Evolutionary conservation across 306 rosid species (phyloP), one percentile per base, ranked within the genome.

Genomic region (Carpinus fangiana): DNA sequence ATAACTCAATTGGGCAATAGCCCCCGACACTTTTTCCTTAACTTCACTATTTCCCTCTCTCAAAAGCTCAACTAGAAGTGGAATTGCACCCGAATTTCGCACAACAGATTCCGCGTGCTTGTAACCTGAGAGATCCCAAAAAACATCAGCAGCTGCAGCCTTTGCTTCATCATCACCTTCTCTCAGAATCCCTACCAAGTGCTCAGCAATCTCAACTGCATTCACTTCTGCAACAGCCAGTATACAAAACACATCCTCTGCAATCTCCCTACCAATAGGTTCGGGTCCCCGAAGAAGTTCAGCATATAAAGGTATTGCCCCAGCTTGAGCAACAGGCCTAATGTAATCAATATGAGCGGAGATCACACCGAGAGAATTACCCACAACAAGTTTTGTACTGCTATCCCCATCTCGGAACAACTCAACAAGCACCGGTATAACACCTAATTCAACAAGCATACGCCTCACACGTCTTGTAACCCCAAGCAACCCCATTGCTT

Each of bases 251-350:
- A 70, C 83, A 67, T 85, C 87, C 82, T 83, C 81, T 0, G 89
- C 86, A 69, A 83, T 88, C 71, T 81, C 91, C 83, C 53, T 86
- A 38, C 91, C 91, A 38, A 56, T 28, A 76, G 47, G 83, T 78
- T 81, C 86, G 12, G 48, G 74, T 51, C 91, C 91, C 79, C 52
- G 52, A 73, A 88, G 86, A 68, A 88, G 91, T 84, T 88, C 89
- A 0, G 84, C 88, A 79, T 81, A 88, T 47, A 88, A 82, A 41
- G 85, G 79, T 41, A 86, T 79, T 56, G 86, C 86, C 83, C 89
- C 85, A 18, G 86, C 83, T 79, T 81, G 74, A 74, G 78, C 82
- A 79, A 86, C 76, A 8, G 55, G 84, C 59, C 86, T 88, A 43
- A 83, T 79, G 59, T 81, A 85, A 76, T 83, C 83, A 73, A 74